phyloP scores from a whole-genome alignment of 257 asterid species.

The Petunia axillaris region DNA sequence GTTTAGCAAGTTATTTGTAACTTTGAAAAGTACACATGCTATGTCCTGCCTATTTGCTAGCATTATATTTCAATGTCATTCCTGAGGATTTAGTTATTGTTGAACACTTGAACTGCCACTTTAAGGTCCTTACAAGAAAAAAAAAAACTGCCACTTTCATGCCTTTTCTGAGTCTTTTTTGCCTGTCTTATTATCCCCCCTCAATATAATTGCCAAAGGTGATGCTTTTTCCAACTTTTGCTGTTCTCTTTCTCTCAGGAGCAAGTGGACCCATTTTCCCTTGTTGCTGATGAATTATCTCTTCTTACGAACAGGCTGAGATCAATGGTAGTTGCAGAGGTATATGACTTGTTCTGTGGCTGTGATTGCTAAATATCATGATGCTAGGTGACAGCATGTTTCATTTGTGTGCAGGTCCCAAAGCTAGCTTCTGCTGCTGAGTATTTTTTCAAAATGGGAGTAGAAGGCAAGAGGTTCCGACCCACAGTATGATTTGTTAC shows the following conservation, averaged over 20 bases:
- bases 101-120: neutral
- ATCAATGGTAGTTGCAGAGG: constrained; percentile 98
- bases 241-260: constrained; percentile 54
- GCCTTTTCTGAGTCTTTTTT: neutral
- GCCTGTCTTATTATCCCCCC: constrained; percentile 18
- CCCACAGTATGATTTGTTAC: constrained; percentile 72
- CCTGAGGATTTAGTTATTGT: neutral
- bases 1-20: constrained; percentile 31
- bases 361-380: constrained; percentile 25
- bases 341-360: constrained; percentile 39
- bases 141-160: too few relatives aligned
- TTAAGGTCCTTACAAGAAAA: neutral
- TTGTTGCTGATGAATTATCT: constrained; percentile 94
- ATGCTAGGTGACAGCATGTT: constrained; percentile 22
- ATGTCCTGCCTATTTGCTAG: neutral
- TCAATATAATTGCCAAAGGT: constrained; percentile 12
- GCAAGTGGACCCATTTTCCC: constrained; percentile 86
- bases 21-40: neutral
- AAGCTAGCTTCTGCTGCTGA: constrained; percentile 99
- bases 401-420: constrained; percentile 67
- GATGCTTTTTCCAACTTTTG: constrained; percentile 8
- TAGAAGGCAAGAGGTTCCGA: constrained; percentile 96
- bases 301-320: constrained; percentile 80
- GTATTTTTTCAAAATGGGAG: constrained; percentile 87
- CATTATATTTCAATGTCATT: neutral